These are phyloP conservation scores for Pleodorina starrii DNA, from an alignment of 139 green algal species.

Conservation along the genomic window DNA sequence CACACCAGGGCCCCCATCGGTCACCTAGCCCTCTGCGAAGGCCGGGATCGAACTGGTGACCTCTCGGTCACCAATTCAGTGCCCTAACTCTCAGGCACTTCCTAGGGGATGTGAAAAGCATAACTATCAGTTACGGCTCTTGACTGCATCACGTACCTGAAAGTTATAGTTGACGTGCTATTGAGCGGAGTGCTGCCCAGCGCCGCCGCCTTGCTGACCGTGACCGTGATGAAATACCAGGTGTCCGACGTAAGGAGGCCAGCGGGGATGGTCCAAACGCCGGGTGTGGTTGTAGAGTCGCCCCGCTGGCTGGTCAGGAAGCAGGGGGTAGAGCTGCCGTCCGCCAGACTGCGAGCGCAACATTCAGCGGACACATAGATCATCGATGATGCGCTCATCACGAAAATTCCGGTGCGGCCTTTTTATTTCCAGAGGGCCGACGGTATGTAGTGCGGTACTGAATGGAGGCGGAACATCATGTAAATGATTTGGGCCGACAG, in stretches of 20 bases:
- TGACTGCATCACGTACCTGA: background rate
- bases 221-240: background rate
- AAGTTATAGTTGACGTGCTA: background rate
- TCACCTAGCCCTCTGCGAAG: too few relatives aligned
- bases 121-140: too few relatives aligned
- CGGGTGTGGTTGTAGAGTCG: background rate
- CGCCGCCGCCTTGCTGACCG: slow-evolving; percentile 6
- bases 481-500: too few relatives aligned
- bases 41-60: too few relatives aligned
- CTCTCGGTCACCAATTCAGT: too few relatives aligned
- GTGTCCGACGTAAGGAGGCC: background rate
- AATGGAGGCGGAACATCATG: too few relatives aligned
- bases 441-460: too few relatives aligned
- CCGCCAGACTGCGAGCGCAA: background rate
- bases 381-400: background rate
- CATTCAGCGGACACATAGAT: background rate
- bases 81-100: too few relatives aligned
- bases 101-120: too few relatives aligned
- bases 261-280: slow-evolving; percentile 15
- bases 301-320: background rate
- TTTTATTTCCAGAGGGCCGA: too few relatives aligned
- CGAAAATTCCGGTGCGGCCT: too few relatives aligned
- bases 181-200: background rate
- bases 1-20: too few relatives aligned
- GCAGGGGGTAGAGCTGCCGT: background rate